Percentiles rank a stretch among this genome's conserved stretches.
phyloP scores from a whole-genome alignment of 352 stramenopile genomes.

The Phytophthora foliorum region DNA sequence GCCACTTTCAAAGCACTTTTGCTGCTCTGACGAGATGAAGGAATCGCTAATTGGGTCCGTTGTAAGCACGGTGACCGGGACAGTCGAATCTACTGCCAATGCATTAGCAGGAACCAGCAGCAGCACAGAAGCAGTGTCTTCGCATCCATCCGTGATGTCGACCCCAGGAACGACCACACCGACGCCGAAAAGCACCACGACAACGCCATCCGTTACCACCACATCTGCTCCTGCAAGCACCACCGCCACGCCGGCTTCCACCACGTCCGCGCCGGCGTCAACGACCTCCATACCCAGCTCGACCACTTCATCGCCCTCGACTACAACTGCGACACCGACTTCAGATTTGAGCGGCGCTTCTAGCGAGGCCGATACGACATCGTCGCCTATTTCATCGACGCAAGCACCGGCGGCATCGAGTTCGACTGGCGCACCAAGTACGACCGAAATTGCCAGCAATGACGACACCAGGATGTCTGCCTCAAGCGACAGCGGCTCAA shows the following conservation, averaged over 20 bases:
- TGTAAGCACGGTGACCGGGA: conserved; percentile 23
- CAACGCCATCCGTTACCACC: not conserved
- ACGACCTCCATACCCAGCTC: not conserved
- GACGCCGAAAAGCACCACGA: conserved; percentile 1
- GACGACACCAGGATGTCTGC: not conserved
- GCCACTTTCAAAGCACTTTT: too few relatives aligned
- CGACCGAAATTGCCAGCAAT: not conserved
- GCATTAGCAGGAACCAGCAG: conserved; percentile 19
- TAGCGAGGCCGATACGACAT: not conserved
- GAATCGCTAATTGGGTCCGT: conserved; percentile 30
- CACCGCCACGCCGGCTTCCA: not conserved
- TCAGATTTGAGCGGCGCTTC: conserved; percentile 4
- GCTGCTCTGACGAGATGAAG: conserved; percentile 32
- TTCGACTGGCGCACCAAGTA: not conserved
- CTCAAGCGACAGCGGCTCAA: conserved; percentile 5
- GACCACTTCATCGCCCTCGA: conserved; percentile 7
- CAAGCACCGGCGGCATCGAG: not conserved
- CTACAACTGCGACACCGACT: not conserved
- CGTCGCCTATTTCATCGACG: not conserved
- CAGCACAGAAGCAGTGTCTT: not conserved
- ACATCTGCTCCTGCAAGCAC: not conserved
- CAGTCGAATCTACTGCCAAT: conserved; percentile 20
- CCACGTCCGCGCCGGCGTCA: conserved; percentile 2
- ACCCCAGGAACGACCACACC: conserved; percentile 18
- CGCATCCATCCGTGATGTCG: not conserved